phyloP scores from a whole-genome alignment of 805 yeast genomes.

The Candida yuanshanica region DNA sequence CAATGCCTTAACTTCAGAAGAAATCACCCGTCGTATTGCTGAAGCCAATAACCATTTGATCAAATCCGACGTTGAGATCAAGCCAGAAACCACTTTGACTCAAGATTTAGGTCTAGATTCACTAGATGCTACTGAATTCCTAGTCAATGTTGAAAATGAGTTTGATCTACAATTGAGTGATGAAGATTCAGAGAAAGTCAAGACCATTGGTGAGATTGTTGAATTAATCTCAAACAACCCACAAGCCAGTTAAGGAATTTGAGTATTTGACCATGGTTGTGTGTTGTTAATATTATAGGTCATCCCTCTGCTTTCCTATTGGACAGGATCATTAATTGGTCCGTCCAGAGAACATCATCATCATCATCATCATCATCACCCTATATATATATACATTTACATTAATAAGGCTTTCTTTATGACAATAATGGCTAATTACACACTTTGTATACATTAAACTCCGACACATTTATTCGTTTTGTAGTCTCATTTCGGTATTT shows the following conservation, averaged over 20 bases:
- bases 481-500: too few species aligned
- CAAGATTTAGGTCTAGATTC: conserved; percentile 84
- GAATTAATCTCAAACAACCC: conserved; percentile 75
- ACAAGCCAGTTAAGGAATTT: conserved; percentile 27
- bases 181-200: conserved; percentile 88
- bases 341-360: too few species aligned
- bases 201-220: conserved; percentile 89
- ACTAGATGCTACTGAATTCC: conserved; percentile 89
- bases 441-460: too few species aligned
- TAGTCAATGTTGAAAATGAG: conserved; percentile 94
- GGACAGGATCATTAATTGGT: too few species aligned
- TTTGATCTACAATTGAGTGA: conserved; percentile 82
- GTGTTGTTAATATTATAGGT: too few species aligned
- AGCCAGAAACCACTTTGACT: conserved; percentile 33
- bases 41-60: conserved; percentile 68
- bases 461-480: too few species aligned
- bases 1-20: conserved; percentile 65
- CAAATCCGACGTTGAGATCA: conserved; percentile 45
- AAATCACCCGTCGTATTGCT: conserved; percentile 74
- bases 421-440: too few species aligned
- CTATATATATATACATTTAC: background rate
- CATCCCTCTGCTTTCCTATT: too few species aligned
- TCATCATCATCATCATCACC: too few species aligned
- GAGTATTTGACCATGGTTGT: conserved; percentile 8
- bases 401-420: background rate